Conservation (phyloP, 805 yeast species). For the Kodamaea kakaduensis region DNA sequence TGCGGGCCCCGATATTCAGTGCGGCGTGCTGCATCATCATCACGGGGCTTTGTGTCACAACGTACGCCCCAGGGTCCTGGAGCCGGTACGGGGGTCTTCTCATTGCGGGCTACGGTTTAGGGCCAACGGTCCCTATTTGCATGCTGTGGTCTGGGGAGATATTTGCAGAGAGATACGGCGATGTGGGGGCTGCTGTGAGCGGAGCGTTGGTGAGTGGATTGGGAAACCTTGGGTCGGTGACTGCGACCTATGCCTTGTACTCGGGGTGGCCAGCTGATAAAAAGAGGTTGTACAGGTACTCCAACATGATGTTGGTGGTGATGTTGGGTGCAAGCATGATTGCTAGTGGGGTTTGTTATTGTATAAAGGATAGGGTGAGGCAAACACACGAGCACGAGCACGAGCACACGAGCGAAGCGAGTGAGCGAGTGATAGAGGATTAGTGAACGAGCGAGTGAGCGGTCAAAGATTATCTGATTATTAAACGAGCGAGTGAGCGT, state of each 20-base stretch:
- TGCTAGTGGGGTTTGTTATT: conserved; percentile 31
- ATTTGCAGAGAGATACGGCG: conserved; percentile 67
- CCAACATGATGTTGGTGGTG: conserved; percentile 80
- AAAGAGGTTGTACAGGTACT: conserved; percentile 55
- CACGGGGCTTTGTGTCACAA: conserved; percentile 68
- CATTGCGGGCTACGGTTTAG: conserved; percentile 81
- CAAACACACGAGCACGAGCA: conserved; percentile 8
- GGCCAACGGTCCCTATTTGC: conserved; percentile 85
- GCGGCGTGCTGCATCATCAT: conserved; percentile 64
- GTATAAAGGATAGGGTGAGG: conserved; percentile 30
- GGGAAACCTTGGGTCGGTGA: conserved; percentile 83
- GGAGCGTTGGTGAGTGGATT: conserved; percentile 82
- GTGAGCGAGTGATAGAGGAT: too few relatives aligned
- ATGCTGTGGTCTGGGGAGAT: conserved; percentile 84
- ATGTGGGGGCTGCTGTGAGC: conserved; percentile 79
- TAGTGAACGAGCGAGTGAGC: too few relatives aligned
- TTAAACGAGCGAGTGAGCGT: too few relatives aligned
- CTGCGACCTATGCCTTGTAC: conserved; percentile 81
- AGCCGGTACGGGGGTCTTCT: conserved; percentile 73
- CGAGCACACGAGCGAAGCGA: too few relatives aligned
- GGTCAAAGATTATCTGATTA: too few relatives aligned
- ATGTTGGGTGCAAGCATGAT: conserved; percentile 73
- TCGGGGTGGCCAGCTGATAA: conserved; percentile 83
- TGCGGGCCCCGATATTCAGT: conserved; percentile 60
- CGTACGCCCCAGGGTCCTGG: conserved; percentile 75